Evolutionary conservation across 108 stramenopile genomes (phyloP).

Genomic region (Epithemia pelagica): DNA sequence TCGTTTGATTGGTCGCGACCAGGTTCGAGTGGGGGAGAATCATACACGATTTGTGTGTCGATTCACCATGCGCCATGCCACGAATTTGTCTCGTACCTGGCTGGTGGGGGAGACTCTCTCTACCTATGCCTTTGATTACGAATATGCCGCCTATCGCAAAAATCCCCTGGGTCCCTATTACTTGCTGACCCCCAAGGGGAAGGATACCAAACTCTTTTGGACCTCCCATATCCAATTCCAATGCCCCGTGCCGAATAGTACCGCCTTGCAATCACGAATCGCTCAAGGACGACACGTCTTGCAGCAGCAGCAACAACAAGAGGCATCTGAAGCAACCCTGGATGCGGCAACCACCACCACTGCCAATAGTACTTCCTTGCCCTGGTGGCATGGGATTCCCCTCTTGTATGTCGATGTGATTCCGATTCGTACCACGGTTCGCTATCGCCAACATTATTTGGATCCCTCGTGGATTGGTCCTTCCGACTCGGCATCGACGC

Average conservation of each 20-base stretch:
- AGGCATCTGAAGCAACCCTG: background rate
- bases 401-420: constrained; percentile 55
- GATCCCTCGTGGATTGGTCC: constrained; percentile 14
- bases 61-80: constrained; percentile 27
- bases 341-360: background rate
- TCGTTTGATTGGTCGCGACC: constrained; percentile 43
- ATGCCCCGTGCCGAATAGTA: constrained; percentile 56
- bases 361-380: background rate
- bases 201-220: constrained; percentile 33
- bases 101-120: constrained; percentile 48
- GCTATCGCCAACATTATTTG: constrained; percentile 27
- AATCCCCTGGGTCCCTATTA: constrained; percentile 15
- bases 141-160: constrained; percentile 59
- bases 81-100: background rate
- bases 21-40: constrained; percentile 24
- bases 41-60: constrained; percentile 72
- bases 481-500: background rate
- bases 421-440: constrained; percentile 59
- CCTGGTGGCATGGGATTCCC: constrained; percentile 8
- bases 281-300: background rate
- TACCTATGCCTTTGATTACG: constrained; percentile 59
- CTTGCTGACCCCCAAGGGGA: constrained; percentile 46
- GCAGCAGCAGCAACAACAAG: constrained; percentile 1
- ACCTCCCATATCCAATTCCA: constrained; percentile 40
- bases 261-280: constrained; percentile 14